These are phyloP conservation scores for Stemphylium lycopersici DNA, from an alignment of 2,329 filamentous ascomycete species.

Conservation along the genomic window DNA sequence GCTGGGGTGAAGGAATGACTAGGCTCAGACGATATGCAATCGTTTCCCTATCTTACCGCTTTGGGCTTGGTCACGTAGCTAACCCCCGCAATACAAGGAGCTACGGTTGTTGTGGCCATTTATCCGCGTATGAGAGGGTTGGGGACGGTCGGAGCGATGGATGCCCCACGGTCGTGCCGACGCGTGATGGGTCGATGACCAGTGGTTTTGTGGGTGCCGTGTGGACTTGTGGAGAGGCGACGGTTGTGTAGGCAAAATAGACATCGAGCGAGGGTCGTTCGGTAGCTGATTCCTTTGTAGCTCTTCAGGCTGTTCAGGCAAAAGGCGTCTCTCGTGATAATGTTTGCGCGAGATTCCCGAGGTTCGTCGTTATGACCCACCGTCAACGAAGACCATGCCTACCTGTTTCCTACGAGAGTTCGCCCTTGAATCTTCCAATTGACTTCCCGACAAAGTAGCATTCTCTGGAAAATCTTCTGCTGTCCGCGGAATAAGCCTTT, in stretches of 20 bases:
- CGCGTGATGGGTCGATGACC: constrained; percentile 11
- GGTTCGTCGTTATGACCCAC: no score
- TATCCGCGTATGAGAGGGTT: constrained; percentile 27
- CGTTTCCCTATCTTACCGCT: not conserved
- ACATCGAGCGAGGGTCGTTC: not conserved
- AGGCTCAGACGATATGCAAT: no score
- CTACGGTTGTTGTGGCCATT: constrained; percentile 26
- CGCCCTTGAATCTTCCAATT: not conserved
- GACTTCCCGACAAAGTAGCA: not conserved
- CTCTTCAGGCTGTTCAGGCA: constrained; percentile 11
- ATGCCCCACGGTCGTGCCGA: constrained; percentile 17
- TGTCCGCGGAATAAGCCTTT: constrained; percentile 10
- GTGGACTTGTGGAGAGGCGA: not conserved
- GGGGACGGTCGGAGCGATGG: constrained; percentile 7
- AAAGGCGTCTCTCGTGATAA: constrained; percentile 1
- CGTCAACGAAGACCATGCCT: not conserved
- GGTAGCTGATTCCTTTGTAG: not conserved
- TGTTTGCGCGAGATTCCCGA: not conserved
- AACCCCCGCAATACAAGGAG: not conserved
- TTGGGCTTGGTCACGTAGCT: no score
- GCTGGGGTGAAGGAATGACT: not conserved
- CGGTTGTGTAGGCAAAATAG: constrained; percentile 4
- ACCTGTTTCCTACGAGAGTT: not conserved
- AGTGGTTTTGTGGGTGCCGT: constrained; percentile 1
- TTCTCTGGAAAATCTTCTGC: not conserved